phyloP scores from a whole-genome alignment of 352 stramenopile species.

The Phytophthora melonis region DNA sequence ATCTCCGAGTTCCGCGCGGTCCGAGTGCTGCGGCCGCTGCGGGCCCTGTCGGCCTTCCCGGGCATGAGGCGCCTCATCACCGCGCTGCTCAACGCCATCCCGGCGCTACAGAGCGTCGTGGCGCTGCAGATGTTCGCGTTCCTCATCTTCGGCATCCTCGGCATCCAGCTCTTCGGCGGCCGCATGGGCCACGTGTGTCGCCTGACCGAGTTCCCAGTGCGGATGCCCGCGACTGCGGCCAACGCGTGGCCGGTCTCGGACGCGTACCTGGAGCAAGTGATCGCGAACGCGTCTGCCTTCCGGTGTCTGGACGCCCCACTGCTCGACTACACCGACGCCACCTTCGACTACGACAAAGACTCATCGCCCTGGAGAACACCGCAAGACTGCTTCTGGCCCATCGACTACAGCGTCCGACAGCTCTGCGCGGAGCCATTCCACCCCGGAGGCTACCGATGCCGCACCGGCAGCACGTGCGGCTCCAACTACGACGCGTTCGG shows the following conservation, averaged over 20 bases:
- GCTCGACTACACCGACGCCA: constrained; percentile 53
- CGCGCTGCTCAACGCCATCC: constrained; percentile 79
- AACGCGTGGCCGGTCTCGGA: constrained; percentile 54
- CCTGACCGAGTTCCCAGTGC: constrained; percentile 77
- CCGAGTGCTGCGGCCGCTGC: constrained; percentile 82
- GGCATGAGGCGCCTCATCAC: constrained; percentile 52
- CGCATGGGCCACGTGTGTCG: constrained; percentile 76
- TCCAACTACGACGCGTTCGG: constrained; percentile 69
- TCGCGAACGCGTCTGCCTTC: constrained; percentile 39
- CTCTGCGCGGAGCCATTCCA: constrained; percentile 64
- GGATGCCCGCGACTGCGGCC: constrained; percentile 36
- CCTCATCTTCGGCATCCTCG: constrained; percentile 89
- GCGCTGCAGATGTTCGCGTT: constrained; percentile 89
- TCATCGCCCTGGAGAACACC: constrained; percentile 62
- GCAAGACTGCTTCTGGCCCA: constrained; percentile 91
- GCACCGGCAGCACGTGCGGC: constrained; percentile 46
- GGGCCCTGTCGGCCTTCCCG: constrained; percentile 84
- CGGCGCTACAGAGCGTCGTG: constrained; percentile 80
- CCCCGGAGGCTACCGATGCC: constrained; percentile 54
- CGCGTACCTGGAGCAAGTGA: constrained; percentile 48
- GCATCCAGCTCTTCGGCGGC: constrained; percentile 84
- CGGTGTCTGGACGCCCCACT: constrained; percentile 42
- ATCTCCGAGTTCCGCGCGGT: constrained; percentile 82
- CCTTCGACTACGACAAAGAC: constrained; percentile 51
- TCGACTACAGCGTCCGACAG: constrained; percentile 73